Percentiles rank a stretch among this genome's conserved stretches.
Conservation (phyloP, 257 asterid genomes). For the Nicotiana sylvestris region DNA sequence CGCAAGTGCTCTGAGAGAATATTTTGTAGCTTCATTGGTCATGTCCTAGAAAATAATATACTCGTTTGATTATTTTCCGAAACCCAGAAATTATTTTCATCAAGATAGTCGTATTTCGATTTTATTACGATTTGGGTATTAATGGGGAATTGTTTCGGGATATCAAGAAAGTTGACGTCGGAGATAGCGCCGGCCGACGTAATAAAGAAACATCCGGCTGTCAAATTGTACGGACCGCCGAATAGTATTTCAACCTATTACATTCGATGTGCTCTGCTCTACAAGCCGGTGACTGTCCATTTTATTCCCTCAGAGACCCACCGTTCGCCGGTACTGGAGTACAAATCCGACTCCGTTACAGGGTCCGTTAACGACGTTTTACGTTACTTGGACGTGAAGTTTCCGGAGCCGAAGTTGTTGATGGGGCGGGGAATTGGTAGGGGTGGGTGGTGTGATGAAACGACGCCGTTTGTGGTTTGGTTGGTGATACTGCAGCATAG, state of each 20-base stretch:
- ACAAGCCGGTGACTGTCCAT: slow-evolving; percentile 68
- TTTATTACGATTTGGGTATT: slow-evolving; percentile 9
- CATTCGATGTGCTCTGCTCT: slow-evolving; percentile 67
- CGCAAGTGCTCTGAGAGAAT: no score
- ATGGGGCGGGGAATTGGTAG: slow-evolving; percentile 21
- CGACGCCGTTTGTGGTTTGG: slow-evolving; percentile 92
- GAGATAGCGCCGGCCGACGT: slow-evolving; percentile 78
- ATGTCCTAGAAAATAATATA: no score
- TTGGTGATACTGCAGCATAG: slow-evolving; percentile 80
- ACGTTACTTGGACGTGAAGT: slow-evolving; percentile 65
- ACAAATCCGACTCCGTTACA: slow-evolving; percentile 62
- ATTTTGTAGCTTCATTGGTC: no score
- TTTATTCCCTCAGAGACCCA: slow-evolving; percentile 57
- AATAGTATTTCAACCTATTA: slow-evolving; percentile 64
- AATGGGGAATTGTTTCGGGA: slow-evolving; percentile 73
- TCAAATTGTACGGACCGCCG: slow-evolving; percentile 73
- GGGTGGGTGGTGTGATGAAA: slow-evolving; percentile 72
- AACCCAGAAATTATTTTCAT: neutral
- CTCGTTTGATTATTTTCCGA: neutral
- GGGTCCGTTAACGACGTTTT: slow-evolving; percentile 73
- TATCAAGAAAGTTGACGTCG: slow-evolving; percentile 55
- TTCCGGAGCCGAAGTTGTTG: slow-evolving; percentile 69
- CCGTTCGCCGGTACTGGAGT: slow-evolving; percentile 56
- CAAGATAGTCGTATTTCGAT: neutral
- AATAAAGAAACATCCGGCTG: slow-evolving; percentile 41